Conservation (phyloP, 2,329 filamentous ascomycete species). For the Talaromyces piceae region DNA sequence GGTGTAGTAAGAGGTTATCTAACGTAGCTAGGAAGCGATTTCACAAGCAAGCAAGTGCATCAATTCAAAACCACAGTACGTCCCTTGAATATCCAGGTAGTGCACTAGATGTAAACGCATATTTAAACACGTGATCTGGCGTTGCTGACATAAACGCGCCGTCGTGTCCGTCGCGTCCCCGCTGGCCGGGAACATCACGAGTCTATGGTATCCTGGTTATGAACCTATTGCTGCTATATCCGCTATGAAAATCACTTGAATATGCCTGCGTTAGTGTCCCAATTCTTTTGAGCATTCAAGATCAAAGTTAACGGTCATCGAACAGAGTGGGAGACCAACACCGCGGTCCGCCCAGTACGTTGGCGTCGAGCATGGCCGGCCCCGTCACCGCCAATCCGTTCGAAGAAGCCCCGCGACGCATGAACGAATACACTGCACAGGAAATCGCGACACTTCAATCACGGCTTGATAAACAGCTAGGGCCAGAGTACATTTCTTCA, state of each 20-base stretch:
- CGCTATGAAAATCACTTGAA: constrained; percentile 8
- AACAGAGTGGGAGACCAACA: constrained; percentile 63
- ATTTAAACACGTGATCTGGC: constrained; percentile 10
- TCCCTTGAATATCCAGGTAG: too few species aligned
- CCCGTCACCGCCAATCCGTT: constrained; percentile 64
- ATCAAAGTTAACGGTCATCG: constrained; percentile 7
- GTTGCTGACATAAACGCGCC: constrained; percentile 13
- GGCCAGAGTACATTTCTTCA: constrained; percentile 90
- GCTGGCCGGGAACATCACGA: not conserved
- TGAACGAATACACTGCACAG: constrained; percentile 77
- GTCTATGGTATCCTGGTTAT: not conserved
- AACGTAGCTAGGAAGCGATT: not conserved
- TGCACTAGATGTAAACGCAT: too few species aligned
- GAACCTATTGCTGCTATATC: not conserved
- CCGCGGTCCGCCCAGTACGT: constrained; percentile 31
- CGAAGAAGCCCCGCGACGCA: constrained; percentile 59
- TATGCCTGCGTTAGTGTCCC: constrained; percentile 43
- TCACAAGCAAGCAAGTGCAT: not conserved
- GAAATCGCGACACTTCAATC: constrained; percentile 84
- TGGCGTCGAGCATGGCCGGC: constrained; percentile 20
- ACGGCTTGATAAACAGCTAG: constrained; percentile 84
- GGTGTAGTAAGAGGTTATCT: not conserved
- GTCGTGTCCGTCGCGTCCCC: constrained; percentile 17
- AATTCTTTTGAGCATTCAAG: not conserved
- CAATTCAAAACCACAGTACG: too few species aligned